Evolutionary conservation across 495 filamentous ascomycete species (phyloP).

Genomic region (Lindgomyces ingoldianus): DNA sequence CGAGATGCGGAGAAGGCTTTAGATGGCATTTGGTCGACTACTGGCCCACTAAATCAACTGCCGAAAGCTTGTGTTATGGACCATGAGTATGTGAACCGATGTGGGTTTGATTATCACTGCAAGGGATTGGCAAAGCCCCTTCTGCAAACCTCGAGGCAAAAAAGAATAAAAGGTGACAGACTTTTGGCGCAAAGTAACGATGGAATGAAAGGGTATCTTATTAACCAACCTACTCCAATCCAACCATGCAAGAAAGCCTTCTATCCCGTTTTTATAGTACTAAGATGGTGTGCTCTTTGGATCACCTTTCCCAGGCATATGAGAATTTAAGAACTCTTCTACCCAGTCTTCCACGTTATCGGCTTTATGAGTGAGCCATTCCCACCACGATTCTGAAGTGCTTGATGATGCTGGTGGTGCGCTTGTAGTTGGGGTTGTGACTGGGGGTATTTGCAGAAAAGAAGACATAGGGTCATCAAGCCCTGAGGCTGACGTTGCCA

Average conservation of each 20-base stretch:
- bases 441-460: not conserved
- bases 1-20: no score
- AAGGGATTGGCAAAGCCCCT: no score
- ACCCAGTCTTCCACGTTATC: constrained; percentile 37
- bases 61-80: no score
- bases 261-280: not conserved
- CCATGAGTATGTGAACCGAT: no score
- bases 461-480: constrained; percentile 14
- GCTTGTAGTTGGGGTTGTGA: constrained; percentile 21
- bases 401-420: constrained; percentile 24
- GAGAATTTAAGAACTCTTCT: constrained; percentile 26
- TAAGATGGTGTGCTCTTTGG: not conserved
- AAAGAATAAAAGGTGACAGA: no score
- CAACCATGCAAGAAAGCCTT: not conserved
- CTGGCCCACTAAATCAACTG: no score
- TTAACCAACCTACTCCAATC: not conserved
- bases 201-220: constrained; percentile 3
- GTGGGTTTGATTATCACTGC: no score
- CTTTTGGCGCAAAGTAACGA: not conserved
- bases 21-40: no score
- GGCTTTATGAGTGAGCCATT: constrained; percentile 34
- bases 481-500: constrained; percentile 15
- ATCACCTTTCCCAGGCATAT: constrained; percentile 2
- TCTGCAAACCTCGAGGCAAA: no score
- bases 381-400: constrained; percentile 31